These are phyloP conservation scores for Zygoascus ofunaensis DNA, from an alignment of 805 yeast species.

Conservation along the genomic window DNA sequence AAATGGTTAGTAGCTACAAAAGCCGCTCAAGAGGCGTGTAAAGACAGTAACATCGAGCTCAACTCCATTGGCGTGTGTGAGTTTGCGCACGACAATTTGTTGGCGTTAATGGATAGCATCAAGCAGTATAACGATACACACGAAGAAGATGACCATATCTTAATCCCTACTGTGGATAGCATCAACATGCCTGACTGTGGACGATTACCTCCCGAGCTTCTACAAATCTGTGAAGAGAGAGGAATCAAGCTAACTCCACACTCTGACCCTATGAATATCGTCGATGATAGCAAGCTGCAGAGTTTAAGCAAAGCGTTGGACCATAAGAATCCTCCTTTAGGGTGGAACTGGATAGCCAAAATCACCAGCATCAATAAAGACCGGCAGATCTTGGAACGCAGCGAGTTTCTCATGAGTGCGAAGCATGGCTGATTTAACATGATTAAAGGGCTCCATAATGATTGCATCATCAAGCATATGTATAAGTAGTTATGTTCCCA, in stretches of 20 bases:
- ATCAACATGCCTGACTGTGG: constrained; percentile 30
- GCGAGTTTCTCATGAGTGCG: constrained; percentile 16
- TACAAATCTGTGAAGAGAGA: constrained; percentile 20
- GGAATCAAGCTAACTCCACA: constrained; percentile 27
- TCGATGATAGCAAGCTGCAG: constrained; percentile 9
- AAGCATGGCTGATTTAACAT: too few species aligned
- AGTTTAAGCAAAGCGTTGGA: not conserved
- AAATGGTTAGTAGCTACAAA: not conserved
- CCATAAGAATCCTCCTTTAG: not conserved
- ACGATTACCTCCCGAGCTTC: constrained; percentile 27
- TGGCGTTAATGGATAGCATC: constrained; percentile 23
- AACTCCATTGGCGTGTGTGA: not conserved
- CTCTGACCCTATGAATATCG: constrained; percentile 25
- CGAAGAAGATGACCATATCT: constrained; percentile 7
- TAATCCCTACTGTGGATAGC: constrained; percentile 21
- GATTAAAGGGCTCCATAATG: too few species aligned
- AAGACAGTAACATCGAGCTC: not conserved
- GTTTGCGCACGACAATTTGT: not conserved
- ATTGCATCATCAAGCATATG: too few species aligned
- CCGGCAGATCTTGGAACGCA: constrained; percentile 20
- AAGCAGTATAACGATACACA: not conserved
- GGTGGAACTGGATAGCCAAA: constrained; percentile 20
- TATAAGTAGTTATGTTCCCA: too few species aligned
- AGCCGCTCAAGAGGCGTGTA: not conserved
- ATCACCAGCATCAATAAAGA: constrained; percentile 16